Conservation (phyloP, 2,329 filamentous ascomycete species). For the Neofusicoccum ribis region DNA sequence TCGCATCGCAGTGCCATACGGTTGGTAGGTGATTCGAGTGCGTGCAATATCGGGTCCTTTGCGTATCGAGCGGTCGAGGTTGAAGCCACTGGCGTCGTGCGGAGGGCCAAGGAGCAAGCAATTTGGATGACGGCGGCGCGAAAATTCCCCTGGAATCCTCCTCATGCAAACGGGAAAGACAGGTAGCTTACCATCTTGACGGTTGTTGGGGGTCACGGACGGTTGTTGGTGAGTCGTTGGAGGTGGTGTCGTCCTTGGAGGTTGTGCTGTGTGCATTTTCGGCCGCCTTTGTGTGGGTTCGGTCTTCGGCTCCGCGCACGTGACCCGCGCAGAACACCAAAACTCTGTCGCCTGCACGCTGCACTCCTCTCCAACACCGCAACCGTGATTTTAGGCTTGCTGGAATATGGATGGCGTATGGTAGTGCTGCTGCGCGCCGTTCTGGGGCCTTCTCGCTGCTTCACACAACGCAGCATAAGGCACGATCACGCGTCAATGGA, state of each 20-base stretch:
- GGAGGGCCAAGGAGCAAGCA: not conserved
- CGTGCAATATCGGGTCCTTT: not conserved
- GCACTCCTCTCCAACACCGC: not conserved
- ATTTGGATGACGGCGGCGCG: not conserved
- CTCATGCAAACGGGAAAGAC: not conserved
- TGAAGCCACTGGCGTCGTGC: not conserved
- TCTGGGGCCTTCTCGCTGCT: too few relatives aligned
- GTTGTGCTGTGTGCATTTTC: conserved; percentile 26
- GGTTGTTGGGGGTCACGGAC: conserved; percentile 38
- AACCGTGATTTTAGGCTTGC: too few relatives aligned
- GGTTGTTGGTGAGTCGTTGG: conserved; percentile 31
- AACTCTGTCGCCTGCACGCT: not conserved
- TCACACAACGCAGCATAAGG: too few relatives aligned
- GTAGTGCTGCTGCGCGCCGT: too few relatives aligned
- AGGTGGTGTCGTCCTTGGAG: conserved; percentile 30
- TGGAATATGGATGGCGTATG: too few relatives aligned
- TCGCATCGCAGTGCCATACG: not conserved
- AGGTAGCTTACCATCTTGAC: conserved; percentile 42
- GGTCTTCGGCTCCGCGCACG: conserved; percentile 24
- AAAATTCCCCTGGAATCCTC: not conserved
- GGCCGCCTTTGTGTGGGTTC: conserved; percentile 30
- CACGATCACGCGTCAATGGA: too few relatives aligned
- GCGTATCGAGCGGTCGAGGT: not conserved
- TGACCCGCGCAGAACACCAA: not conserved
- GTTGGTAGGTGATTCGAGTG: not conserved